phyloP scores from a whole-genome alignment of 1,284 basidiomycete species.

The Rhodotorula sp. region DNA sequence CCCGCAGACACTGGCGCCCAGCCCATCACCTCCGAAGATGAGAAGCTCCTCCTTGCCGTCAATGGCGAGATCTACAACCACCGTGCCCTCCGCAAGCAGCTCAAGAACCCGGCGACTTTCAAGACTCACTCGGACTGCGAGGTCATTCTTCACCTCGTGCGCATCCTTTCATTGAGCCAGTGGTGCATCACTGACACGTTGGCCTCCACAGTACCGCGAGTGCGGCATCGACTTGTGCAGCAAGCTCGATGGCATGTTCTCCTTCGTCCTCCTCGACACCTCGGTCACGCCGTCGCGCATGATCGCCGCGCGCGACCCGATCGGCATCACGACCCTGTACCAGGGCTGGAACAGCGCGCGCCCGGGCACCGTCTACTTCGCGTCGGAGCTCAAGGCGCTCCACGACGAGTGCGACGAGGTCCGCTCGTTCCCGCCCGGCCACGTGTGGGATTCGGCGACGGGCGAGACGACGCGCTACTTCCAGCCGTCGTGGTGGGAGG shows the following conservation, averaged over 20 bases:
- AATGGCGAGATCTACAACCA: constrained; percentile 99
- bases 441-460: constrained; percentile 84
- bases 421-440: constrained; percentile 94
- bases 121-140: constrained; percentile 99
- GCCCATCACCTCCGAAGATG: constrained; percentile 85
- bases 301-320: constrained; percentile 94
- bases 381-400: constrained; percentile 94
- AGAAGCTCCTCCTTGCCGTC: constrained; percentile 82
- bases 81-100: constrained; percentile 70
- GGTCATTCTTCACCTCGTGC: constrained; percentile 87
- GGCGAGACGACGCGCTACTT: constrained; percentile 78
- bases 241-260: constrained; percentile 98
- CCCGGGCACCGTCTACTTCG: constrained; percentile 86
- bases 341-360: constrained; percentile 87
- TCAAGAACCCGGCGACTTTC: constrained; percentile 72
- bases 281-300: constrained; percentile 83
- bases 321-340: constrained; percentile 97
- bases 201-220: constrained; percentile 70
- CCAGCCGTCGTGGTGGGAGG: constrained; percentile 80
- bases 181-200: not conserved
- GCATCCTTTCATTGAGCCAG: constrained; percentile 44
- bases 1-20: constrained; percentile 96
- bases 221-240: constrained; percentile 68
- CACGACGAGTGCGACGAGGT: constrained; percentile 92
- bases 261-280: constrained; percentile 93